phyloP scores from a whole-genome alignment of 345 rosid genomes.

The Linum usitatissimum region DNA sequence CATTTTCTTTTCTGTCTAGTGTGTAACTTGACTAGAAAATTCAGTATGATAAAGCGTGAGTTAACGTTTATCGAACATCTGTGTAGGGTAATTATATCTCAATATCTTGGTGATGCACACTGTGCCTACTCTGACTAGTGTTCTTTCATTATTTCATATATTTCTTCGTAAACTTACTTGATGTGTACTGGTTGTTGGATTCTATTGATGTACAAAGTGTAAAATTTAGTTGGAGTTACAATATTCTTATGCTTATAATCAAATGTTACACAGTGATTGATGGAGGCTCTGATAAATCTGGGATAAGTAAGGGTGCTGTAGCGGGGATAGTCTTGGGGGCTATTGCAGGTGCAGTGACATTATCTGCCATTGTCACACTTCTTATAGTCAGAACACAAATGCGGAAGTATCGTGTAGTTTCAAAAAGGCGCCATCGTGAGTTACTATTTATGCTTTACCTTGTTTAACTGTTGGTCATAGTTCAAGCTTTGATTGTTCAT shows the following conservation, averaged over 20 bases:
- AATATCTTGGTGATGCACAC: neutral
- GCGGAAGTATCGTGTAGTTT: slow-evolving; percentile 31
- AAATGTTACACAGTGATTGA: slow-evolving; percentile 26
- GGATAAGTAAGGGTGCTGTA: slow-evolving; percentile 49
- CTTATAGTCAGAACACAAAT: slow-evolving; percentile 40
- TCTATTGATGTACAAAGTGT: no score
- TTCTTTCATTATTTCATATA: neutral
- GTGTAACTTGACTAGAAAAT: neutral
- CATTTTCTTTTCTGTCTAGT: no score
- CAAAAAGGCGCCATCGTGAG: slow-evolving; percentile 55
- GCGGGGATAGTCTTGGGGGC: slow-evolving; percentile 60
- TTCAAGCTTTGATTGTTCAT: neutral
- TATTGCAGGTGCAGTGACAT: slow-evolving; percentile 51
- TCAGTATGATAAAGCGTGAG: neutral
- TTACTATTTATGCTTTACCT: slow-evolving; percentile 1
- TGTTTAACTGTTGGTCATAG: neutral
- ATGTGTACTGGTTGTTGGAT: neutral
- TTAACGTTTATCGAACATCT: neutral
- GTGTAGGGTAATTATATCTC: neutral
- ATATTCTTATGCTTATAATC: slow-evolving; percentile 7
- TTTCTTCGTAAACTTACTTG: no score
- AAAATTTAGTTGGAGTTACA: neutral
- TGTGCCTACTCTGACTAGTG: neutral
- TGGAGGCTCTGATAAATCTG: slow-evolving; percentile 19
- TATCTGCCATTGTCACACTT: slow-evolving; percentile 61